phyloP scores from a whole-genome alignment of 2,329 filamentous ascomycete genomes.

The Myriosclerotinia duriaeana region DNA sequence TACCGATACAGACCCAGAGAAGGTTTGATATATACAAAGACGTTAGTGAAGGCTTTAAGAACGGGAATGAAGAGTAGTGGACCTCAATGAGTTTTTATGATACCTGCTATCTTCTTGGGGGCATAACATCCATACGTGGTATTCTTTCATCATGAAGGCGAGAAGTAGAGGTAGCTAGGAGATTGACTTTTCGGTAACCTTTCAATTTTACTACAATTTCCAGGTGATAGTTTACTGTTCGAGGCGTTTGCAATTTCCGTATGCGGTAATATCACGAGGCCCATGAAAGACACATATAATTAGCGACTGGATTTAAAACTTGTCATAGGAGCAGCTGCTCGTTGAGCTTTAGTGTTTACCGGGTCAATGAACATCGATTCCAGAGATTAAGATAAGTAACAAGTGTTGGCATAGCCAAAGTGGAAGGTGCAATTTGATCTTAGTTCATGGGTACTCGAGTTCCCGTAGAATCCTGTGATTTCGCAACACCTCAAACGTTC shows the following conservation, averaged over 20 bases:
- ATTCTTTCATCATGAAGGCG: too few relatives aligned
- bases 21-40: slow-evolving; percentile 96
- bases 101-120: neutral
- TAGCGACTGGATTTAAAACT: neutral
- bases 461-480: neutral
- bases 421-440: slow-evolving; percentile 11
- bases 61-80: slow-evolving; percentile 2
- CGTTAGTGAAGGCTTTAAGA: slow-evolving; percentile 58
- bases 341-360: neutral
- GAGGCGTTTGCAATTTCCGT: neutral
- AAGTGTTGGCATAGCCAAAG: neutral
- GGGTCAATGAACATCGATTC: neutral
- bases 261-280: neutral
- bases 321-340: neutral
- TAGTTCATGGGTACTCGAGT: neutral
- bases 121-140: neutral
- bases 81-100: too few relatives aligned
- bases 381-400: neutral
- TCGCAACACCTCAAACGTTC: neutral
- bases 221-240: neutral
- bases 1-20: slow-evolving; percentile 81
- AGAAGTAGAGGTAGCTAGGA: neutral
- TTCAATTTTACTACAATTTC: neutral
- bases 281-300: neutral
- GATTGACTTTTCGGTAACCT: neutral